phyloP scores from a whole-genome alignment of 805 yeast genomes.

The Tetrapisispora phaffii region DNA sequence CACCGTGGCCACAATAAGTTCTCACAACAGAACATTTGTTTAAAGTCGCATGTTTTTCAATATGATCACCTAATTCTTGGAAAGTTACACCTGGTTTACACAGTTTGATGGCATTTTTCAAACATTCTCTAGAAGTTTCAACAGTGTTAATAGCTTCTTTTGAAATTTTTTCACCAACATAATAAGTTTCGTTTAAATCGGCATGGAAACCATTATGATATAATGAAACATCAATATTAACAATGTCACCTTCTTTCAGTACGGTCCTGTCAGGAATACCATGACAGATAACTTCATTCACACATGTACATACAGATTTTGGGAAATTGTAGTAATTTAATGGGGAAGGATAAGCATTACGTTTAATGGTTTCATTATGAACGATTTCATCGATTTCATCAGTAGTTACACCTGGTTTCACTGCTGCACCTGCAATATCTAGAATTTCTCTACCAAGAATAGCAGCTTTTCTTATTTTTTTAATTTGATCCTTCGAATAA shows the following conservation, averaged over 20 bases:
- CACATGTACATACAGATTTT: conserved; percentile 83
- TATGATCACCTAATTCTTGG: conserved; percentile 76
- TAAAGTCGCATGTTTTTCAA: conserved; percentile 75
- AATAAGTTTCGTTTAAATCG: conserved; percentile 92
- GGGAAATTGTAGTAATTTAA: conserved; percentile 91
- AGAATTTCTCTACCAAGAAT: conserved; percentile 76
- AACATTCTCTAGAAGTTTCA: conserved; percentile 81
- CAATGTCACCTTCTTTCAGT: conserved; percentile 86
- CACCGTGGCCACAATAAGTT: conserved; percentile 91
- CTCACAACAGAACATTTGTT: conserved; percentile 80
- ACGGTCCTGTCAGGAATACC: conserved; percentile 91
- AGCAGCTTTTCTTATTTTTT: conserved; percentile 65
- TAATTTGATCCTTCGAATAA: conserved; percentile 58
- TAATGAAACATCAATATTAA: conserved; percentile 80
- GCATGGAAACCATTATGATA: conserved; percentile 86
- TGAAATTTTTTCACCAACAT: conserved; percentile 81
- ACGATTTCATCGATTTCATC: conserved; percentile 82
- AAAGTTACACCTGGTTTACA: conserved; percentile 90
- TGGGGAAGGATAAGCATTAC: conserved; percentile 91
- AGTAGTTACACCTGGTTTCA: conserved; percentile 84
- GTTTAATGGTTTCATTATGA: conserved; percentile 78
- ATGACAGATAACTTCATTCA: conserved; percentile 92
- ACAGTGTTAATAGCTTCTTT: conserved; percentile 82
- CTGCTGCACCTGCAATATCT: conserved; percentile 76
- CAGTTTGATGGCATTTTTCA: conserved; percentile 69